These are phyloP conservation scores for Akanthomyces uredinophilus DNA, from an alignment of 2,329 filamentous ascomycete species.

Conservation along the genomic window DNA sequence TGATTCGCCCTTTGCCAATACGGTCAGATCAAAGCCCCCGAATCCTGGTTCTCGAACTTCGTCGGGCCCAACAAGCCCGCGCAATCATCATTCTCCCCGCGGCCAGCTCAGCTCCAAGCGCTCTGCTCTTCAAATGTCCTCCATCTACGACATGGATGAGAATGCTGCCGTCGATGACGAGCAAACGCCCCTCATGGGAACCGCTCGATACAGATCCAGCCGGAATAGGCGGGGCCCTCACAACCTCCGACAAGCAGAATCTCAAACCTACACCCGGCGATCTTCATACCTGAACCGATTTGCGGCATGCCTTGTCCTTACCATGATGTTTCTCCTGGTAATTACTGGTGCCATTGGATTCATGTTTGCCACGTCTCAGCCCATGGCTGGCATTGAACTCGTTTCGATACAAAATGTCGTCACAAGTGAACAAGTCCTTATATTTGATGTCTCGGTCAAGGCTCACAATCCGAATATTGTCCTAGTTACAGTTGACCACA, in stretches of 20 bases:
- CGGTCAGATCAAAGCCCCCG: slow-evolving; percentile 57
- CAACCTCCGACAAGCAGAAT: slow-evolving; percentile 66
- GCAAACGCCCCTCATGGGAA: slow-evolving; percentile 69
- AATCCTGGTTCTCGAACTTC: slow-evolving; percentile 53
- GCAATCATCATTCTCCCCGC: slow-evolving; percentile 40
- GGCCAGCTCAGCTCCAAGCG: slow-evolving; percentile 39
- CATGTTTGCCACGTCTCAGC: slow-evolving; percentile 86
- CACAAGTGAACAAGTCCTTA: slow-evolving; percentile 89
- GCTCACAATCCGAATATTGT: slow-evolving; percentile 93
- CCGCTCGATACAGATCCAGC: slow-evolving; percentile 55
- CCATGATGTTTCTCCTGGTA: slow-evolving; percentile 73
- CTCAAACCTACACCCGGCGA: slow-evolving; percentile 60
- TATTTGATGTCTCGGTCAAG: slow-evolving; percentile 83
- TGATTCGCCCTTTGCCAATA: slow-evolving; percentile 71
- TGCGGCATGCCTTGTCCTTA: slow-evolving; percentile 82
- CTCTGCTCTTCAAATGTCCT: slow-evolving; percentile 53
- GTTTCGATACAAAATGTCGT: slow-evolving; percentile 82
- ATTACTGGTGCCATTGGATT: slow-evolving; percentile 83
- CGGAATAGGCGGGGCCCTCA: slow-evolving; percentile 51
- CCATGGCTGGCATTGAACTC: slow-evolving; percentile 72
- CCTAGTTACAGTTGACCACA: slow-evolving; percentile 75
- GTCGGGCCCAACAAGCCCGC: slow-evolving; percentile 66
- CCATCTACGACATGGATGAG: slow-evolving; percentile 75
- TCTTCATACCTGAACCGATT: slow-evolving; percentile 65
- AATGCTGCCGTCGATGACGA: slow-evolving; percentile 77